Conservation (phyloP, 2,329 filamentous ascomycete genomes). For the Aspergillus sp. region DNA sequence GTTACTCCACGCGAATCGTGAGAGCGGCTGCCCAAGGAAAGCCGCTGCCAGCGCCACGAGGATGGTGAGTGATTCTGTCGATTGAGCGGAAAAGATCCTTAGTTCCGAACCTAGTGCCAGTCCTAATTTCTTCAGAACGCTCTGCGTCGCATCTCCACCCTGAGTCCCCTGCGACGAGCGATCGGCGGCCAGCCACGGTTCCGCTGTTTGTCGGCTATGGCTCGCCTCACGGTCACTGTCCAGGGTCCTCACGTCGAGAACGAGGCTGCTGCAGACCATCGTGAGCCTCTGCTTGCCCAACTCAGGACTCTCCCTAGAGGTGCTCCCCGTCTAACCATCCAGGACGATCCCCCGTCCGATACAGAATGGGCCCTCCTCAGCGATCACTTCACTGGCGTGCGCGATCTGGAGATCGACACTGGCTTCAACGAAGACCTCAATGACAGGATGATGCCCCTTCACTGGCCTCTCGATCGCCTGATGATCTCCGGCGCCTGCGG, state of each 20-base stretch:
- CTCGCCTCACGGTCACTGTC: conserved; percentile 12
- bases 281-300: conserved; percentile 14
- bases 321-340: conserved; percentile 15
- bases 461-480: conserved; percentile 26
- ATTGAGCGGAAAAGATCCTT: too few species aligned
- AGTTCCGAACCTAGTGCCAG: too few species aligned
- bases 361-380: conserved; percentile 25
- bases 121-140: too few species aligned
- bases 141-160: too few species aligned
- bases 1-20: too few species aligned
- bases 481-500: conserved; percentile 14
- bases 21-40: too few species aligned
- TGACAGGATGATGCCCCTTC: conserved; percentile 23
- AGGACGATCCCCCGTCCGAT: conserved; percentile 23
- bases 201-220: too few species aligned
- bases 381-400: conserved; percentile 22
- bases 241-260: conserved; percentile 9
- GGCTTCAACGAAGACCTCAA: conserved; percentile 26
- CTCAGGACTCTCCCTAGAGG: conserved; percentile 19
- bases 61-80: too few species aligned
- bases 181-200: too few species aligned
- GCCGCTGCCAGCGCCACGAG: too few species aligned
- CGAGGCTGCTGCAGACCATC: conserved; percentile 2
- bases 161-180: too few species aligned
- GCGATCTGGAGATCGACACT: conserved; percentile 18